These are phyloP conservation scores for Verruconis gallopava DNA, from an alignment of 2,329 filamentous ascomycete genomes.

Conservation along the genomic window DNA sequence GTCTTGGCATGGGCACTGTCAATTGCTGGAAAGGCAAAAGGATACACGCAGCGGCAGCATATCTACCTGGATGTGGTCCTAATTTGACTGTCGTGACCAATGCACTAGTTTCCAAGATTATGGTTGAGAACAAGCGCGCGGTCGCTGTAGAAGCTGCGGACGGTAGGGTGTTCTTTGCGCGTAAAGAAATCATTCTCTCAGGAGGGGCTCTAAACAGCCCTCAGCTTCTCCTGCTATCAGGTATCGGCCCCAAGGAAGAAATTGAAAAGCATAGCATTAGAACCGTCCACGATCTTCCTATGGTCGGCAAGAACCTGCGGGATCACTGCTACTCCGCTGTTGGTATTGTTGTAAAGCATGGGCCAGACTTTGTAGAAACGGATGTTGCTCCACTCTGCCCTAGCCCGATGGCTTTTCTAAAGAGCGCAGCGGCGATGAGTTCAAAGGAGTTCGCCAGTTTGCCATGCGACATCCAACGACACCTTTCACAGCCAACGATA, in stretches of 20 bases:
- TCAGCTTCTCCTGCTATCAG: conserved; percentile 34
- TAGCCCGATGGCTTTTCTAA: conserved; percentile 30
- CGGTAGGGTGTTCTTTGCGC: conserved; percentile 22
- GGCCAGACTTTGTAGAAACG: background rate
- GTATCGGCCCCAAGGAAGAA: conserved; percentile 32
- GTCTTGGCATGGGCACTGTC: conserved; percentile 38
- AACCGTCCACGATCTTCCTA: conserved; percentile 25
- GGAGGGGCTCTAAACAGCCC: conserved; percentile 23
- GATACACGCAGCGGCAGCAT: conserved; percentile 37
- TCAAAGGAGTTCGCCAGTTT: conserved; percentile 37
- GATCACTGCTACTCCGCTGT: conserved; percentile 25
- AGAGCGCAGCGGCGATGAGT: conserved; percentile 27
- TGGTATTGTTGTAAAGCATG: conserved; percentile 4
- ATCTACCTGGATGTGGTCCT: conserved; percentile 29
- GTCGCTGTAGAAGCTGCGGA: conserved; percentile 32
- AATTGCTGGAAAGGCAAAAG: conserved; percentile 37
- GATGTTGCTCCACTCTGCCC: background rate
- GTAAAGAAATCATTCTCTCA: conserved; percentile 24
- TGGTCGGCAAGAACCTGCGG: conserved; percentile 30
- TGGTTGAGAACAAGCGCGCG: conserved; percentile 33
- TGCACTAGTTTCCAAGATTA: conserved; percentile 33
- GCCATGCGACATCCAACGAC: conserved; percentile 29
- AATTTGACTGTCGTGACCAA: conserved; percentile 43
- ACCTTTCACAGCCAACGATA: conserved; percentile 36
- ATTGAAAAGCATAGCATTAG: conserved; percentile 29